These are phyloP conservation scores for Cadophora sp. DNA, from an alignment of 2,329 filamentous ascomycete genomes.

Conservation along the genomic window DNA sequence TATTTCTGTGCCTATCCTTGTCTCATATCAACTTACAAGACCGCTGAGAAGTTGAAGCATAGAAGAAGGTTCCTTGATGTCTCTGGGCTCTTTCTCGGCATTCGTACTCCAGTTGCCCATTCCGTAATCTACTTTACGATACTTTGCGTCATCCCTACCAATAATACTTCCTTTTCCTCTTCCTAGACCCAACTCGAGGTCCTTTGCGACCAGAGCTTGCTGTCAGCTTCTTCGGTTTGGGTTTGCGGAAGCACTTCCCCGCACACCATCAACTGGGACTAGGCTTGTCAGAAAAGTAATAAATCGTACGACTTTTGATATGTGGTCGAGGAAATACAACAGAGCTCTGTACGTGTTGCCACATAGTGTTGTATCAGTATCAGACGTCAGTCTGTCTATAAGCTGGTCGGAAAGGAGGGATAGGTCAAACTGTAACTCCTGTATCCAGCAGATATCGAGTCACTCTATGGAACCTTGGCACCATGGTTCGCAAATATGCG, in stretches of 20 bases:
- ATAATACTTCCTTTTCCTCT: not conserved
- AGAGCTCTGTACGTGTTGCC: not conserved
- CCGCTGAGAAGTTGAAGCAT: not conserved
- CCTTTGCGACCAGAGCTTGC: not conserved
- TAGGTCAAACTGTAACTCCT: not conserved
- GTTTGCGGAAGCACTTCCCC: slow-evolving; percentile 9
- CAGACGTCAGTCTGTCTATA: not conserved
- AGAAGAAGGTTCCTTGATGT: not conserved
- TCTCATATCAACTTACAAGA: not conserved
- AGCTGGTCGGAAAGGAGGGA: not conserved
- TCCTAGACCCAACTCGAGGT: no score
- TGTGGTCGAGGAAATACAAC: not conserved
- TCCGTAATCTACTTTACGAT: no score
- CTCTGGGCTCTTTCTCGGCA: not conserved
- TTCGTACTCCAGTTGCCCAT: not conserved
- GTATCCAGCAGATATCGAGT: slow-evolving; percentile 1
- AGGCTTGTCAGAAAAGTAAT: not conserved
- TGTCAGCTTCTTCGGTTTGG: not conserved
- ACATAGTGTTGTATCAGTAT: not conserved
- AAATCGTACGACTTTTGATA: not conserved
- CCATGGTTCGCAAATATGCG: not conserved
- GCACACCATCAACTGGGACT: not conserved
- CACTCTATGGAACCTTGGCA: not conserved
- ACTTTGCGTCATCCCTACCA: not conserved
- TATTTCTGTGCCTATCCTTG: not conserved